These are phyloP conservation scores for Rhizophagus prolifer DNA, from an alignment of 192 early-diverging fungal genomes.

Conservation along the genomic window DNA sequence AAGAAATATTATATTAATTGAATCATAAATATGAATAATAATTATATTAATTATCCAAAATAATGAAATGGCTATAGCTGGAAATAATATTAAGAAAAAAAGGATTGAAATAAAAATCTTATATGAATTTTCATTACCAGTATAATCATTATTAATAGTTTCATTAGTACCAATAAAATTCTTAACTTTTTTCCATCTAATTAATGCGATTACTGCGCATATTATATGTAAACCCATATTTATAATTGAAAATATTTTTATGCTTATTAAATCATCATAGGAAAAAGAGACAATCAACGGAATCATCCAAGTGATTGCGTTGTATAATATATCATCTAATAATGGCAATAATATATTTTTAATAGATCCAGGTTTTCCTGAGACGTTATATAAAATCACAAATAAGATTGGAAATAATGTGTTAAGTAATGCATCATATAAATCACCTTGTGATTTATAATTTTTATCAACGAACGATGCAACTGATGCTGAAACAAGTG, in stretches of 20 bases:
- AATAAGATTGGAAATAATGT: constrained; percentile 16
- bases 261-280: no score
- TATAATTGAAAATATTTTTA: constrained; percentile 14
- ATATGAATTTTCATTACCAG: no score
- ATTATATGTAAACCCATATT: constrained; percentile 12
- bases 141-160: no score
- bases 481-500: no score
- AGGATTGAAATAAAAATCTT: no score
- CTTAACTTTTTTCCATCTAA: neutral
- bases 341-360: constrained; percentile 18
- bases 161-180: no score
- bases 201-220: neutral
- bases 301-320: constrained; percentile 23
- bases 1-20: no score
- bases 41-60: no score
- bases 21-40: no score
- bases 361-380: neutral
- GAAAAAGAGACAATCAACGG: constrained; percentile 20
- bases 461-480: neutral
- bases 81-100: no score
- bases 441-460: constrained; percentile 12
- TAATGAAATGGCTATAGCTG: no score
- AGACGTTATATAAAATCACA: constrained; percentile 5
- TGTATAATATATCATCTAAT: constrained; percentile 27
- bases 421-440: constrained; percentile 17